These are phyloP conservation scores for Ambrosia artemisiifolia DNA, from an alignment of 129 eudicot genomes.

Conservation along the genomic window DNA sequence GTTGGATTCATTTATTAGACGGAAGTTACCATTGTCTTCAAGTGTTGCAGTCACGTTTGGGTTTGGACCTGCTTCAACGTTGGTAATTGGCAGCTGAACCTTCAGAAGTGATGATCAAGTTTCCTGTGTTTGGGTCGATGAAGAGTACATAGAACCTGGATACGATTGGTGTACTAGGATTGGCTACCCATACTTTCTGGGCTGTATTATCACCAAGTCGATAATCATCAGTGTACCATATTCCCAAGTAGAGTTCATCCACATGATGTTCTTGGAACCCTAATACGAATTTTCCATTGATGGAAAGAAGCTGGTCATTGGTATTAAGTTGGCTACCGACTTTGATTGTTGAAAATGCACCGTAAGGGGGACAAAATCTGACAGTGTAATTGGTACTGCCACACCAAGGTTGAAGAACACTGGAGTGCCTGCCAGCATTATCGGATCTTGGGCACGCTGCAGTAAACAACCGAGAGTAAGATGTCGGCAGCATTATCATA, in stretches of 20 bases:
- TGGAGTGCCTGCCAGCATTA: no score
- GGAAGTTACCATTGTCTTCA: slow-evolving; percentile 33
- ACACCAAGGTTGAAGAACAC: no score
- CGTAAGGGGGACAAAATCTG: slow-evolving; percentile 10
- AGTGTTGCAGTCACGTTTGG: slow-evolving; percentile 26
- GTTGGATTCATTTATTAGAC: slow-evolving; percentile 13
- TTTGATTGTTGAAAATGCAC: slow-evolving; percentile 22
- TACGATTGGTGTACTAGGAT: slow-evolving; percentile 24
- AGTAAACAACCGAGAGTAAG: no score
- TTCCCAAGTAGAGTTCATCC: slow-evolving; percentile 29
- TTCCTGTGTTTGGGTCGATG: background rate
- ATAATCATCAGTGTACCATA: slow-evolving; percentile 35
- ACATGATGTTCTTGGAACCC: slow-evolving; percentile 29
- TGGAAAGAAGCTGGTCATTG: slow-evolving; percentile 24
- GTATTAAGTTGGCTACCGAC: background rate
- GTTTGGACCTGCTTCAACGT: slow-evolving; percentile 3
- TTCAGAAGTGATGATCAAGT: background rate
- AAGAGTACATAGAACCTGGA: no score
- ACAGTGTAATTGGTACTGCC: slow-evolving; percentile 17
- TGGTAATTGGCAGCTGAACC: no score
- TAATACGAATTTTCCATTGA: slow-evolving; percentile 24
- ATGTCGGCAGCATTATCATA: no score
- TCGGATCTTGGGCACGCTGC: slow-evolving; percentile 5
- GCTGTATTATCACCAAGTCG: background rate
- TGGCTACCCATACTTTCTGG: slow-evolving; percentile 40